Evolutionary conservation across 2,329 filamentous ascomycete species (phyloP).

Genomic region (Lecanicillium sp.): DNA sequence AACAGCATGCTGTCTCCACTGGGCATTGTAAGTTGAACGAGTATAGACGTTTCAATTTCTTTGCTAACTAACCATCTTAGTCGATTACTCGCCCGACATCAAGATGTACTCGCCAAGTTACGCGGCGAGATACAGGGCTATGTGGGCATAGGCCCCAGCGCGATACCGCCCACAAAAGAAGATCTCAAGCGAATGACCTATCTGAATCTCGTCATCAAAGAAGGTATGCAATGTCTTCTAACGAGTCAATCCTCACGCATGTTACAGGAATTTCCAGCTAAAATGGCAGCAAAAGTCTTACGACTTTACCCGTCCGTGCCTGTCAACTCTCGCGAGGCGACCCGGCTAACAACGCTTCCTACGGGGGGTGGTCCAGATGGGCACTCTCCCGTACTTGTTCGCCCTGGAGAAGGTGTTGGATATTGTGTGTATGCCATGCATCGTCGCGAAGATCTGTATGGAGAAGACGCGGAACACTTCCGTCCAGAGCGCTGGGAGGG

Average conservation of each 20-base stretch:
- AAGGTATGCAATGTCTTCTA: too few species aligned
- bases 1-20: slow-evolving; percentile 19
- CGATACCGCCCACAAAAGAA: too few species aligned
- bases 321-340: slow-evolving; percentile 26
- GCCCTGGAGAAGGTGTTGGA: too few species aligned
- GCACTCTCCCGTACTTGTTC: slow-evolving; percentile 23
- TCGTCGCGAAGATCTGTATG: slow-evolving; percentile 31
- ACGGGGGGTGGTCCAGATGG: slow-evolving; percentile 31
- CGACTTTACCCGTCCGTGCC: slow-evolving; percentile 31
- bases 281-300: slow-evolving; percentile 13
- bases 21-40: slow-evolving; percentile 20
- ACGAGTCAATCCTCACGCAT: too few species aligned
- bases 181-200: too few species aligned
- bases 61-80: too few species aligned
- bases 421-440: slow-evolving; percentile 24
- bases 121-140: too few species aligned
- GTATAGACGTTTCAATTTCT: too few species aligned
- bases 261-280: too few species aligned
- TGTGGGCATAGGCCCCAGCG: too few species aligned
- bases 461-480: slow-evolving; percentile 32
- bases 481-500: slow-evolving; percentile 37
- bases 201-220: too few species aligned
- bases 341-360: slow-evolving; percentile 28
- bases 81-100: slow-evolving; percentile 17
- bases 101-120: slow-evolving; percentile 14